A percentile compares a stretch with the other conserved stretches of the same genome.
These are phyloP conservation scores for Lasiodiplodia citricola DNA, from an alignment of 2,329 filamentous ascomycete genomes.

Conservation along the genomic window DNA sequence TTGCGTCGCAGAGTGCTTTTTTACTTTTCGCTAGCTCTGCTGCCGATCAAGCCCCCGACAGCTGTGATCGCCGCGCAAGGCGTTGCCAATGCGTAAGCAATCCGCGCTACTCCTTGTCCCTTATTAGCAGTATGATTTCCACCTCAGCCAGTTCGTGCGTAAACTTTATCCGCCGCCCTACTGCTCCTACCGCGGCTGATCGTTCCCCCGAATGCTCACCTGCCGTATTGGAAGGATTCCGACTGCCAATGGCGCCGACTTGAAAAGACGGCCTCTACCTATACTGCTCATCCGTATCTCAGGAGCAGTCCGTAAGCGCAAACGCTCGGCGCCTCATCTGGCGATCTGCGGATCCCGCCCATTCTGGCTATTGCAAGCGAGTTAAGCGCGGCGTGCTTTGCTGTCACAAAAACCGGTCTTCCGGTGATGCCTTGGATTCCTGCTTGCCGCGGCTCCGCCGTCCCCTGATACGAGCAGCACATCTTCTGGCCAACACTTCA, in stretches of 20 bases:
- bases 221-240: slow-evolving; percentile 9
- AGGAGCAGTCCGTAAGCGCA: not conserved
- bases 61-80: not conserved
- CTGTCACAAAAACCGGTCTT: not conserved
- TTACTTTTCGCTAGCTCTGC: not conserved
- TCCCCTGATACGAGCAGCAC: not conserved
- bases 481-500: not conserved
- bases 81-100: not conserved
- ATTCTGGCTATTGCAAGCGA: slow-evolving; percentile 10
- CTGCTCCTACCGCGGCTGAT: not conserved
- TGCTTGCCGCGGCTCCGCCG: not conserved
- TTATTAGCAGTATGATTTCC: not conserved
- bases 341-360: slow-evolving; percentile 2
- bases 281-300: not conserved
- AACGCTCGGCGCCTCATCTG: slow-evolving; percentile 7
- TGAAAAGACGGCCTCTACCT: not conserved
- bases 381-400: not conserved
- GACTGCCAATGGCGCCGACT: not conserved
- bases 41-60: not conserved
- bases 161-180: slow-evolving; percentile 12
- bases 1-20: not conserved
- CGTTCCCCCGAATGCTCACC: not conserved
- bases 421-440: not conserved
- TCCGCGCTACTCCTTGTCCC: not conserved
- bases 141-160: not conserved